Base-by-base conservation (phyloP, 1,284 basidiomycete species). In the Ceratobasidium sp. region DNA sequence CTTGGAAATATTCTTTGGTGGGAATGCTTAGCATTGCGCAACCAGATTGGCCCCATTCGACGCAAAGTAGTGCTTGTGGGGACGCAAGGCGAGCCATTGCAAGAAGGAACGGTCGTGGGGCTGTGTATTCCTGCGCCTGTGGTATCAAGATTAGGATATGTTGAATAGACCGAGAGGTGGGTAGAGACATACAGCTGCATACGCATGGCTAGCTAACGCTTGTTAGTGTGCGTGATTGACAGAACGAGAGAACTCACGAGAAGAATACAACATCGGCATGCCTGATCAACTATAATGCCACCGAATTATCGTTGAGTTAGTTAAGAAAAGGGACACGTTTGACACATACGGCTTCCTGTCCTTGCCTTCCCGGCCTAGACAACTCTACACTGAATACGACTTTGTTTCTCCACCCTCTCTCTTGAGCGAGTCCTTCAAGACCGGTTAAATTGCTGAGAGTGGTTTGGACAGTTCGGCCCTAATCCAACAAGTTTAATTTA, bases 381-480 rank as follows among this genome's bases (percentile, higher is more conserved):
- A 91, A 82, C 75, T 92, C 90, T 45, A 92, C 78, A 70, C 89
- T 91, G 76, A 93, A 87, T 3, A 91, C 88, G 71, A 89, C 91
- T 72, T 88, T 86, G 68, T 85, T 84, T 68, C 91, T 82, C 91
- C 91, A 93, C 74, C 89, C 89, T 38, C 89, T 84, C 74, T 93
- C 91, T 3, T 86, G 82, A 3, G 91, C 90, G 35, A 92, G 83
- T 4, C 90, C 88, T 71, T 92, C 91, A 40, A 93, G 74, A 3
- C 90, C 91, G 35, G 84, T 82, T 32, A 93, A 85, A 75, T 93
- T 93, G 73, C 81, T 87, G 34, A 91, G 78, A 2, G 90, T 73
- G 15, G 69, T 73, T 43, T 69, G 71, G 15, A 69, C 70, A 8
- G 65, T 69, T 49, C 72, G 52, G 15, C 72, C 72, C 60, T 64